These are phyloP conservation scores for Chytriomyces sp. DNA, from an alignment of 192 early-diverging fungal species.

Conservation along the genomic window DNA sequence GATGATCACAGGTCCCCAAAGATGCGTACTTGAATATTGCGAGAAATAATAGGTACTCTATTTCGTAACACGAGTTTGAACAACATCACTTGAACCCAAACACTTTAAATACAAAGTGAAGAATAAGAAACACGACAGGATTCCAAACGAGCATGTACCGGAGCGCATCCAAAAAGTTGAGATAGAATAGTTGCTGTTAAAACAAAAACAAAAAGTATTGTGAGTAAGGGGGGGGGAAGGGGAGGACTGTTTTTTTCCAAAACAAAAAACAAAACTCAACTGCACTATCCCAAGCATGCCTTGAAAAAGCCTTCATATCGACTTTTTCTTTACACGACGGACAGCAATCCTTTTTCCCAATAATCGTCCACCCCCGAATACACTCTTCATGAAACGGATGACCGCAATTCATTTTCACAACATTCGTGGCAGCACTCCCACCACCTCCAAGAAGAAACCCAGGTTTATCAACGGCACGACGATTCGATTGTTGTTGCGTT, in stretches of 20 bases:
- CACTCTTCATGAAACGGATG: constrained; percentile 59
- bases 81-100: constrained; percentile 53
- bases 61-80: neutral
- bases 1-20: no score
- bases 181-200: constrained; percentile 48
- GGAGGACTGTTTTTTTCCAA: no score
- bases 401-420: constrained; percentile 40
- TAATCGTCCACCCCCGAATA: constrained; percentile 58
- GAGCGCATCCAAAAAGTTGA: constrained; percentile 55
- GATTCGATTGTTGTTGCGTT: constrained; percentile 21
- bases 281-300: constrained; percentile 60
- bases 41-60: no score
- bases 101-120: constrained; percentile 55
- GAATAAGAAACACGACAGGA: constrained; percentile 54
- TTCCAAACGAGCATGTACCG: constrained; percentile 63
- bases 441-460: neutral
- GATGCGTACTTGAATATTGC: no score
- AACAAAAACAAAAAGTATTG: no score
- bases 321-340: constrained; percentile 66
- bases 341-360: constrained; percentile 62
- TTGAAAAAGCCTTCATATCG: constrained; percentile 50
- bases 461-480: no score
- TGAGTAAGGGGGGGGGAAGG: no score
- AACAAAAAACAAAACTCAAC: constrained; percentile 9
- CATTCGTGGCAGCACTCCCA: constrained; percentile 1